Evolutionary conservation across 2,329 filamentous ascomycete species (phyloP).

Genomic region (Kalaharituber pfeilii): DNA sequence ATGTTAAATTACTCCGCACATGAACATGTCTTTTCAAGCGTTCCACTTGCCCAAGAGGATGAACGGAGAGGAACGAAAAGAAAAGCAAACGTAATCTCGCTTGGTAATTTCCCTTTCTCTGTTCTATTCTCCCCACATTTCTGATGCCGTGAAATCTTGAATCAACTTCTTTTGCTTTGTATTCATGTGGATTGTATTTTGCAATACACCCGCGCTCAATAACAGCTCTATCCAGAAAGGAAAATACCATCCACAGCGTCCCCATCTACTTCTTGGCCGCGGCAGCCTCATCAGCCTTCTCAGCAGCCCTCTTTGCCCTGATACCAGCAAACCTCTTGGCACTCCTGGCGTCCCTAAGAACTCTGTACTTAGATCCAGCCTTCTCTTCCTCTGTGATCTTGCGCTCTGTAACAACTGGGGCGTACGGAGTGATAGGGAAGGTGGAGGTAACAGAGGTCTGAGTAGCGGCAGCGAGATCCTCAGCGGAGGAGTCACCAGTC

Average conservation of each 20-base stretch:
- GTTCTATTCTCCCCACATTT: neutral
- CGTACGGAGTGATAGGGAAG: slow-evolving; percentile 52
- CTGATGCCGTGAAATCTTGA: neutral
- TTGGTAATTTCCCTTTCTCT: neutral
- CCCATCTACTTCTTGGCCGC: slow-evolving; percentile 61
- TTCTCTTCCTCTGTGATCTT: slow-evolving; percentile 61
- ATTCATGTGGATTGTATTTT: neutral
- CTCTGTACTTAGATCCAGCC: slow-evolving; percentile 58
- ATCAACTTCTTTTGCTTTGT: neutral
- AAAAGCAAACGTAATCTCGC: neutral
- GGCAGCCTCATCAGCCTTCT: slow-evolving; percentile 66
- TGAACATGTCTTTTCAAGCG: neutral
- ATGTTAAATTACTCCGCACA: neutral
- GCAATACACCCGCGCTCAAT: neutral
- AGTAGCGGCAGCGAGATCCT: slow-evolving; percentile 57
- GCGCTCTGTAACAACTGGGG: slow-evolving; percentile 31
- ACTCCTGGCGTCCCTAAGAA: slow-evolving; percentile 67
- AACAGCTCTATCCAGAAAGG: neutral
- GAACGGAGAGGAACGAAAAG: neutral
- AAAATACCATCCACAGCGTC: neutral
- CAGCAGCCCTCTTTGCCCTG: slow-evolving; percentile 84
- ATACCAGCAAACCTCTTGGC: slow-evolving; percentile 66
- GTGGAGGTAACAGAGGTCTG: slow-evolving; percentile 39
- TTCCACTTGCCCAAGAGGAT: neutral
- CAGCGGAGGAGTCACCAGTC: slow-evolving; percentile 74